A percentile compares a stretch with the other conserved stretches of the same genome.
Evolutionary conservation across 208 protist genomes (phyloP).

Genomic region (Trypanosoma melophagium): DNA sequence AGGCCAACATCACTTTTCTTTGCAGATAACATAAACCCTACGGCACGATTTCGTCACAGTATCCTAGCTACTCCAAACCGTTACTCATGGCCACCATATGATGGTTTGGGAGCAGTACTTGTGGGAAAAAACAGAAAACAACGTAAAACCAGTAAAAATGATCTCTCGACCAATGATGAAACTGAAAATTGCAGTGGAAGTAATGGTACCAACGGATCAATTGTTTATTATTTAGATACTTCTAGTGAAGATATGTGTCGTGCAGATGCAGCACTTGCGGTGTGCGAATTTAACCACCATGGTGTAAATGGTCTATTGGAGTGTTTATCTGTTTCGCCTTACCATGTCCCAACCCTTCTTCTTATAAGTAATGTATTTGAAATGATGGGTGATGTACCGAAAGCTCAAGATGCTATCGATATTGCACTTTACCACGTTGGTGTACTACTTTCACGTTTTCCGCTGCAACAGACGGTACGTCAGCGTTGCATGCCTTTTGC

Average conservation of each 20-base stretch:
- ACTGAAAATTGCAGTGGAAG: not conserved
- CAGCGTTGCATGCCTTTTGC: constrained; percentile 45
- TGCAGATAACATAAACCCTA: constrained; percentile 40
- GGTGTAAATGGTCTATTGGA: constrained; percentile 55
- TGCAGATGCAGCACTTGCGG: constrained; percentile 40
- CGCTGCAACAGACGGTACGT: constrained; percentile 55
- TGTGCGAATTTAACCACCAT: constrained; percentile 31
- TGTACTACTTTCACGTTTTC: constrained; percentile 56
- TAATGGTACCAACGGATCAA: constrained; percentile 7
- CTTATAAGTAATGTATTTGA: constrained; percentile 59
- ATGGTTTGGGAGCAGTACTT: constrained; percentile 60
- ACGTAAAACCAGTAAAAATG: no score
- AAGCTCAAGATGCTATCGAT: constrained; percentile 65
- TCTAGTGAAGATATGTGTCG: constrained; percentile 37
- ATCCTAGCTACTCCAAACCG: constrained; percentile 74
- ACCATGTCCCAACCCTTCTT: constrained; percentile 85
- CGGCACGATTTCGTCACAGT: constrained; percentile 53
- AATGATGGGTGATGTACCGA: constrained; percentile 51
- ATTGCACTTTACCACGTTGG: constrained; percentile 80
- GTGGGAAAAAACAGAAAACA: constrained; percentile 16
- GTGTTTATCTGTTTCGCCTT: constrained; percentile 49
- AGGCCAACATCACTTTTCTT: constrained; percentile 60
- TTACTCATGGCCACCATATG: constrained; percentile 77
- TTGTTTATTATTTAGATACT: constrained; percentile 45
- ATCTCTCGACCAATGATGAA: not conserved